Evolutionary conservation across 108 stramenopile genomes (phyloP).

Genomic region (Cyclotella cryptica): DNA sequence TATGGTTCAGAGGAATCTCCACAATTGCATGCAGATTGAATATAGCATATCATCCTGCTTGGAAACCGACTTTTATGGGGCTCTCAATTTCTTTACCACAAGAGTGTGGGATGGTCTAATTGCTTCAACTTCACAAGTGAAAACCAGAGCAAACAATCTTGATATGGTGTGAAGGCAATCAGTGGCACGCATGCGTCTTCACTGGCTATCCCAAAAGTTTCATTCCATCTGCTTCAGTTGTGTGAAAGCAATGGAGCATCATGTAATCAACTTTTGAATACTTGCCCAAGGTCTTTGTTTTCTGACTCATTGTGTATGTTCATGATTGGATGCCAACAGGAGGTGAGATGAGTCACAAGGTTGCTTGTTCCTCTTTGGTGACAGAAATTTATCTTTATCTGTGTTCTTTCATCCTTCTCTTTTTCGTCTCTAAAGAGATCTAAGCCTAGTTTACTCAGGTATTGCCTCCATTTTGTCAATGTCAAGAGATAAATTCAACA

Average conservation of each 20-base stretch:
- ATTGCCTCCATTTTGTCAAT: slow-evolving; percentile 6
- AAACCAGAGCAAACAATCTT: not conserved
- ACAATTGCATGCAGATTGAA: slow-evolving; percentile 34
- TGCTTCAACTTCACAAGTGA: slow-evolving; percentile 19
- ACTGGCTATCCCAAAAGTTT: slow-evolving; percentile 33
- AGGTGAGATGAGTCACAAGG: not conserved
- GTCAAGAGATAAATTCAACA: slow-evolving; percentile 1
- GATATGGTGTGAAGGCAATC: slow-evolving; percentile 25
- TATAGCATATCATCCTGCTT: slow-evolving; percentile 27
- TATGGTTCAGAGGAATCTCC: slow-evolving; percentile 34
- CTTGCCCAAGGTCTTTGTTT: no score
- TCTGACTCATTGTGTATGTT: slow-evolving; percentile 17
- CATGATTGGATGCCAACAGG: slow-evolving; percentile 31
- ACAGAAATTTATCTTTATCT: not conserved
- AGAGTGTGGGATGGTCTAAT: slow-evolving; percentile 41
- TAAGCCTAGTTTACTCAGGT: not conserved
- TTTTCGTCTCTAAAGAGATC: not conserved
- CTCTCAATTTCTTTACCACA: slow-evolving; percentile 29
- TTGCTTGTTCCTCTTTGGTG: not conserved
- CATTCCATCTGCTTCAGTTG: slow-evolving; percentile 6
- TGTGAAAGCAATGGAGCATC: not conserved
- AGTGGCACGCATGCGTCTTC: slow-evolving; percentile 41
- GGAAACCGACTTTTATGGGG: slow-evolving; percentile 22
- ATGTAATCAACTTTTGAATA: not conserved
- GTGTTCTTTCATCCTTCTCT: not conserved